A percentile compares a stretch with the other conserved stretches of the same genome.
Evolutionary conservation across 2,329 filamentous ascomycete genomes (phyloP).

Genomic region (Penicillium sp.): DNA sequence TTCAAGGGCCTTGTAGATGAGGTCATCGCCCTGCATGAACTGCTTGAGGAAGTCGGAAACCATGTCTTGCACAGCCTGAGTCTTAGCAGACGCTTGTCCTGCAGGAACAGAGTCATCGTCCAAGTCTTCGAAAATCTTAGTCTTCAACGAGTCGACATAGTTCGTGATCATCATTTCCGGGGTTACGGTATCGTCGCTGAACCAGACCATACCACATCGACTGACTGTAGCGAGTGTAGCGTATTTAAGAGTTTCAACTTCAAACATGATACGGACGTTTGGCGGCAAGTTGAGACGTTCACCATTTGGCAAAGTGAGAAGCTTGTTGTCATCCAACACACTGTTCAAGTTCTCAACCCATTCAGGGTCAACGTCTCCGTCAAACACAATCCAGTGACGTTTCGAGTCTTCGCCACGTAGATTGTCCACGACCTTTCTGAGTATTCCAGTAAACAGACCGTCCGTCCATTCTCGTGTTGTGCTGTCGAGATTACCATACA

Average conservation of each 20-base stretch:
- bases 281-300: constrained; percentile 91
- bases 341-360: constrained; percentile 99
- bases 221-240: constrained; percentile 97
- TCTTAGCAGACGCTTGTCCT: constrained; percentile 72
- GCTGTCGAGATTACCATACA: constrained; percentile 93
- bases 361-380: constrained; percentile 97
- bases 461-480: constrained; percentile 99
- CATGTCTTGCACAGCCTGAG: constrained; percentile 71
- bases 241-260: constrained; percentile 96
- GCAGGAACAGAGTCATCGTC: constrained; percentile 84
- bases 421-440: constrained; percentile 98
- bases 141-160: constrained; percentile 79
- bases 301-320: constrained; percentile 93
- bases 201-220: constrained; percentile 99
- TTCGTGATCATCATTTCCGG: constrained; percentile 88
- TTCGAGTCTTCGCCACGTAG: constrained; percentile 94
- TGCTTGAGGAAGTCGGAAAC: constrained; percentile 75
- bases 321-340: constrained; percentile 97
- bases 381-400: constrained; percentile 98
- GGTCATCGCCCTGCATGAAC: constrained; percentile 72
- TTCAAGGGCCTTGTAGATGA: constrained; percentile 72
- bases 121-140: constrained; percentile 84
- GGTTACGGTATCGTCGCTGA: constrained; percentile 95
- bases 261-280: constrained; percentile 99
- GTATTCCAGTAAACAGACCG: constrained; percentile 93